Evolutionary conservation across 768 basidiomycete genomes (phyloP).

Genomic region (Naganishia vaughanmartiniae): DNA sequence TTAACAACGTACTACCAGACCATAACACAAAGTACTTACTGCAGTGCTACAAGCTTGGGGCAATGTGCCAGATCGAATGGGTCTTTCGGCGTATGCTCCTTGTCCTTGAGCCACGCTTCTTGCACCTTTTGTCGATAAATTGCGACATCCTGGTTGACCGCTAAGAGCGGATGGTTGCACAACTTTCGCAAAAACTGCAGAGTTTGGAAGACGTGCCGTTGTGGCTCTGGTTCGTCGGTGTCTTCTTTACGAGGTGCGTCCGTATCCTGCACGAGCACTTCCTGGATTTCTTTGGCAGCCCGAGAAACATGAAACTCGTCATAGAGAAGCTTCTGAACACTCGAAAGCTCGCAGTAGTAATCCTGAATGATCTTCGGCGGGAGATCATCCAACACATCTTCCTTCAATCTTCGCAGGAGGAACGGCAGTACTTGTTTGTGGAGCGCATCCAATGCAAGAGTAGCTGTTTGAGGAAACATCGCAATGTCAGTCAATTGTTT

Average conservation of each 20-base stretch:
- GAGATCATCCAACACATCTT: slow-evolving; percentile 90
- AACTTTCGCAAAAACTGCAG: slow-evolving; percentile 94
- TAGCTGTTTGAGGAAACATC: slow-evolving; percentile 59
- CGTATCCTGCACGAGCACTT: slow-evolving; percentile 56
- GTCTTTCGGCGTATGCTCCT: slow-evolving; percentile 44
- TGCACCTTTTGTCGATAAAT: slow-evolving; percentile 62
- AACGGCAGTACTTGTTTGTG: slow-evolving; percentile 99
- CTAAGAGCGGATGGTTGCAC: slow-evolving; percentile 93
- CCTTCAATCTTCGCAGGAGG: slow-evolving; percentile 89
- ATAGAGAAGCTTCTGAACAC: slow-evolving; percentile 87
- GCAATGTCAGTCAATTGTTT: neutral
- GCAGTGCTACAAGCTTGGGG: slow-evolving; percentile 85
- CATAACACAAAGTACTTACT: slow-evolving; percentile 58
- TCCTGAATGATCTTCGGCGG: slow-evolving; percentile 99
- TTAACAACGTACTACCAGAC: slow-evolving; percentile 9
- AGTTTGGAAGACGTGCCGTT: slow-evolving; percentile 93
- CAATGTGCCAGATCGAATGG: slow-evolving; percentile 75
- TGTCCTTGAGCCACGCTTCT: slow-evolving; percentile 41
- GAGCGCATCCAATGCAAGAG: slow-evolving; percentile 86
- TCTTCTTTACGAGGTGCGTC: neutral
- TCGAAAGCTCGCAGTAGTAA: slow-evolving; percentile 96
- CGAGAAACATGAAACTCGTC: slow-evolving; percentile 86
- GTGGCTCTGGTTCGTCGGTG: slow-evolving; percentile 52
- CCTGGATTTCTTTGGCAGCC: slow-evolving; percentile 64
- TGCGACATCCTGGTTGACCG: slow-evolving; percentile 68